Evolutionary conservation across 495 filamentous ascomycete species (phyloP).

Genomic region (Terfezia boudieri): DNA sequence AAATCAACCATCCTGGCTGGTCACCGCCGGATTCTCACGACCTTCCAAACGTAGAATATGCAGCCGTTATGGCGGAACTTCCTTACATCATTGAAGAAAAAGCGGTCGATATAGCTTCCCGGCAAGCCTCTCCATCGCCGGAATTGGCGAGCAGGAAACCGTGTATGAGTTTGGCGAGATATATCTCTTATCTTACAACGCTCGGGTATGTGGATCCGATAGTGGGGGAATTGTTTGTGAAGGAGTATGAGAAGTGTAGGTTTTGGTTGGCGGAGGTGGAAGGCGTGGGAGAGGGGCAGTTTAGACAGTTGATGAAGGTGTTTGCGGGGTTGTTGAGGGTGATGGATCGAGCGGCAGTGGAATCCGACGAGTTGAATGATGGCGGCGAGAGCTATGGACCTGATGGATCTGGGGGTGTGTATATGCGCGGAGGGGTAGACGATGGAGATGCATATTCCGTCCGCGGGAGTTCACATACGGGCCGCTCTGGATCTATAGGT

Average conservation of each 20-base stretch:
- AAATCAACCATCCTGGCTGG: conserved; percentile 74
- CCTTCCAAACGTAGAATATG: conserved; percentile 58
- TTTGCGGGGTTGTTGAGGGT: conserved; percentile 60
- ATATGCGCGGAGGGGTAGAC: background rate
- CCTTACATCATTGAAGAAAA: conserved; percentile 85
- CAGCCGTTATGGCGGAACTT: conserved; percentile 60
- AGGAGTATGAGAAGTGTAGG: conserved; percentile 58
- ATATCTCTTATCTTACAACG: conserved; percentile 44
- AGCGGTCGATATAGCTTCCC: conserved; percentile 59
- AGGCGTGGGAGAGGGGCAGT: conserved; percentile 40
- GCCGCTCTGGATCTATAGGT: background rate
- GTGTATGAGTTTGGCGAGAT: conserved; percentile 59
- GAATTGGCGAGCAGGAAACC: conserved; percentile 46
- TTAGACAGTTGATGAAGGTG: conserved; percentile 63
- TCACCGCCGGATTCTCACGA: conserved; percentile 51
- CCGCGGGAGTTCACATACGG: background rate
- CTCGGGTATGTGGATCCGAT: conserved; percentile 40
- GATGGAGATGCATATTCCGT: background rate
- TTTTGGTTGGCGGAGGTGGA: conserved; percentile 27
- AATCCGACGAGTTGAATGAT: background rate
- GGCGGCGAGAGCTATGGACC: background rate
- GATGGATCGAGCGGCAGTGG: conserved; percentile 28
- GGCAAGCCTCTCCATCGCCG: conserved; percentile 43
- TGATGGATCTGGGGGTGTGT: background rate
- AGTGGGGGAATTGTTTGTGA: conserved; percentile 40